These are phyloP conservation scores for Gigaspora rosea DNA, from an alignment of 192 early-diverging fungal genomes.

Conservation along the genomic window DNA sequence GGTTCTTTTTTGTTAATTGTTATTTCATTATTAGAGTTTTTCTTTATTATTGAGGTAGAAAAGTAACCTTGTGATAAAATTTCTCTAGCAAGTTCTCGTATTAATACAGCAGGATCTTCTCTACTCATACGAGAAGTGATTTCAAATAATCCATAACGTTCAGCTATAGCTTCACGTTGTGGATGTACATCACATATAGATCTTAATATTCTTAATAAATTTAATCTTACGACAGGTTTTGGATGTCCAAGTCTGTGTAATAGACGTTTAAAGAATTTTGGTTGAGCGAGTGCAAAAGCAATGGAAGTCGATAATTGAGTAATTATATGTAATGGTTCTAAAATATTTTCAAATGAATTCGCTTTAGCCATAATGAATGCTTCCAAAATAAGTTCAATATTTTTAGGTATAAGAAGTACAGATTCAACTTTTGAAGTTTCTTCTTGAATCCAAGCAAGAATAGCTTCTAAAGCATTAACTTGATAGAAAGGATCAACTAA, in stretches of 20 bases:
- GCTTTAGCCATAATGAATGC: constrained; percentile 51
- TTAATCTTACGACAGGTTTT: constrained; percentile 54
- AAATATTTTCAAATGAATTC: constrained; percentile 56
- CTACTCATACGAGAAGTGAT: constrained; percentile 40
- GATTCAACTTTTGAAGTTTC: constrained; percentile 44
- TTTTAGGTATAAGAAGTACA: constrained; percentile 37
- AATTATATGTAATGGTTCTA: constrained; percentile 54
- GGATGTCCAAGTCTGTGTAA: constrained; percentile 42
- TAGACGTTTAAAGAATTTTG: constrained; percentile 41
- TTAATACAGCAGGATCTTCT: constrained; percentile 52
- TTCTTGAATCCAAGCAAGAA: constrained; percentile 55
- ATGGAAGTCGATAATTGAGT: constrained; percentile 43
- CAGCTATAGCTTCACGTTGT: constrained; percentile 37
- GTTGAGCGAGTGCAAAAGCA: constrained; percentile 39
- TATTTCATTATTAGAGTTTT: constrained; percentile 1
- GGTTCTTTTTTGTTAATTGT: not conserved
- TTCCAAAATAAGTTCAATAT: constrained; percentile 42
- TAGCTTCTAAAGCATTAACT: constrained; percentile 62
- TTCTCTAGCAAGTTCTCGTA: constrained; percentile 52
- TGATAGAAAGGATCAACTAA: constrained; percentile 60
- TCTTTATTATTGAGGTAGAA: not conserved
- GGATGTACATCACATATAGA: constrained; percentile 49
- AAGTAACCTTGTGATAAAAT: constrained; percentile 35
- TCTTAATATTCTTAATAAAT: constrained; percentile 50
- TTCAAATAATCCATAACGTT: constrained; percentile 37